A percentile compares a stretch with the other conserved stretches of the same genome.
These are phyloP conservation scores for Starmerella etchellsii DNA, from an alignment of 805 yeast genomes.

Conservation along the genomic window DNA sequence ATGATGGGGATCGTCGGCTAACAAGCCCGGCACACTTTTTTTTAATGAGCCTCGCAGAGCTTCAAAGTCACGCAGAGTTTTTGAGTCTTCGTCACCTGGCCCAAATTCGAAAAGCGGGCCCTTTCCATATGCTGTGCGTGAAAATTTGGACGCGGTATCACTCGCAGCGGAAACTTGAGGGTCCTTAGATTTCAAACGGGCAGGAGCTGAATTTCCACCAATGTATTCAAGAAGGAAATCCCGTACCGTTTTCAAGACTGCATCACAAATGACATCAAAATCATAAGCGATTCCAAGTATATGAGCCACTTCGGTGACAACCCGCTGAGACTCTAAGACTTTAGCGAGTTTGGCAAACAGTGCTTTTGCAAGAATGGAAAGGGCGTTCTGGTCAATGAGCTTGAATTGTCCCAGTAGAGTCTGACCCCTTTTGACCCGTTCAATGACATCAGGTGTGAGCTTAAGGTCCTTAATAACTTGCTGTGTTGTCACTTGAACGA, in stretches of 20 bases:
- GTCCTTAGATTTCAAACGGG: not conserved
- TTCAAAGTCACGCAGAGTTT: slow-evolving; percentile 23
- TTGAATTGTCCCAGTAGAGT: slow-evolving; percentile 16
- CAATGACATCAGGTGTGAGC: slow-evolving; percentile 7
- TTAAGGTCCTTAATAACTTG: slow-evolving; percentile 11
- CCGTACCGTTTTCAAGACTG: slow-evolving; percentile 32
- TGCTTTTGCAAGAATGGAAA: slow-evolving; percentile 59
- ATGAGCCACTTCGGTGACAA: slow-evolving; percentile 42
- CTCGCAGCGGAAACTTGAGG: not conserved
- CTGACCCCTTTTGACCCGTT: slow-evolving; percentile 1
- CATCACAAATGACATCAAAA: slow-evolving; percentile 34
- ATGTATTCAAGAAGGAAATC: slow-evolving; percentile 17
- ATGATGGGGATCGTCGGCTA: slow-evolving; percentile 27
- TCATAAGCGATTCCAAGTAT: slow-evolving; percentile 25
- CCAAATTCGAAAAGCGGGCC: slow-evolving; percentile 18
- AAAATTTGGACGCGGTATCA: slow-evolving; percentile 2
- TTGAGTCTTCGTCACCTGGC: slow-evolving; percentile 25
- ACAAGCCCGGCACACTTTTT: slow-evolving; percentile 63
- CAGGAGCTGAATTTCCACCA: slow-evolving; percentile 5
- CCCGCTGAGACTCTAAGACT: slow-evolving; percentile 57
- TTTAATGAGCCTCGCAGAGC: slow-evolving; percentile 38
- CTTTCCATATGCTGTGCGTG: not conserved
- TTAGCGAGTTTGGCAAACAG: slow-evolving; percentile 52
- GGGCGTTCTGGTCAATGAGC: slow-evolving; percentile 28
- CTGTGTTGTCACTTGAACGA: slow-evolving; percentile 1